phyloP scores from a whole-genome alignment of 306 rosid species.

The Cotoneaster glaucophyllus region DNA sequence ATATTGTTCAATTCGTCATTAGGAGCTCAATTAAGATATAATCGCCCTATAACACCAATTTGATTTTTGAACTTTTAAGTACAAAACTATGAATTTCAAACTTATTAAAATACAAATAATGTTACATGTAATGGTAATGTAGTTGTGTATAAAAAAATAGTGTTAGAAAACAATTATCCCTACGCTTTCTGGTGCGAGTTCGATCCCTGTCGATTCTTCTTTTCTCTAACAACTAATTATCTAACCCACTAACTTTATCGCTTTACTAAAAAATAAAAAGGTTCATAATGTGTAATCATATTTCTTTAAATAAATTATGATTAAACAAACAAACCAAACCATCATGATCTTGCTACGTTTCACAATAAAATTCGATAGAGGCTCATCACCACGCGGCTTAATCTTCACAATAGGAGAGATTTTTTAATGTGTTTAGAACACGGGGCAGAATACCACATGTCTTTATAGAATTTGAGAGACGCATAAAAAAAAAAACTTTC shows the following conservation, averaged over 20 bases:
- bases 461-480: too few species aligned
- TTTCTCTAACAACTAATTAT: not conserved
- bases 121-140: not conserved
- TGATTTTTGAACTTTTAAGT: not conserved
- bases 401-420: not conserved
- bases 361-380: not conserved
- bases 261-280: too few species aligned
- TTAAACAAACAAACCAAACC: not conserved
- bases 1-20: not conserved
- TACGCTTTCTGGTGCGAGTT: accelerated
- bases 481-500: too few species aligned
- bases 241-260: not conserved
- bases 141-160: too few species aligned
- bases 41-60: not conserved
- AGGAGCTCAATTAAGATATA: not conserved
- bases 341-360: not conserved
- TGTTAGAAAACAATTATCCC: too few species aligned
- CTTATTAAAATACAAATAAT: not conserved
- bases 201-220: accelerated
- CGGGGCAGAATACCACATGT: too few species aligned
- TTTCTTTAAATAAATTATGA: not conserved
- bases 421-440: too few species aligned
- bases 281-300: not conserved
- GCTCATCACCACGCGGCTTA: not conserved
- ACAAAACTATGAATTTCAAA: too few species aligned